Percentiles rank a stretch among this genome's conserved stretches.
Conservation (phyloP, 2,329 filamentous ascomycete species). For the Fusarium pseudoanthophilum region DNA sequence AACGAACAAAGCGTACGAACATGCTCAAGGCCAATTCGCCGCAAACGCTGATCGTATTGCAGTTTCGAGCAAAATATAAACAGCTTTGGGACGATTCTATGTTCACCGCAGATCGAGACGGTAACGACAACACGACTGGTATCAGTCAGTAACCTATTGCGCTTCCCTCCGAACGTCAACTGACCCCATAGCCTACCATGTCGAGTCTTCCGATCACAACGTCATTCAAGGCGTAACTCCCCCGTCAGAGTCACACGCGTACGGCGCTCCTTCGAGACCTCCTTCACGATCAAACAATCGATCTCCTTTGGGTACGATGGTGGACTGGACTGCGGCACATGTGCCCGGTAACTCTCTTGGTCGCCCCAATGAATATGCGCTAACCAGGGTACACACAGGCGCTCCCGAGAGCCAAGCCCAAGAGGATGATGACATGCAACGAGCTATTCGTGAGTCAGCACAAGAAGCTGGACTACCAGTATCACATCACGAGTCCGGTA, state of each 20-base stretch:
- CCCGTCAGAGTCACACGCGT: conserved; percentile 53
- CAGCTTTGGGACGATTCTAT: conserved; percentile 64
- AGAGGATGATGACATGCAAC: conserved; percentile 66
- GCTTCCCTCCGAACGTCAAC: conserved; percentile 20
- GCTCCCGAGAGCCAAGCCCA: conserved; percentile 53
- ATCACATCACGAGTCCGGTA: conserved; percentile 61
- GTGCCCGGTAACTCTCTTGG: conserved; percentile 53
- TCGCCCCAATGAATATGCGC: conserved; percentile 33
- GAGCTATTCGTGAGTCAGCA: conserved; percentile 66
- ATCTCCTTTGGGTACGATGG: conserved; percentile 65
- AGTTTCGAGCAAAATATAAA: conserved; percentile 61
- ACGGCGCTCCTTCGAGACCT: conserved; percentile 67
- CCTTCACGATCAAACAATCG: conserved; percentile 68
- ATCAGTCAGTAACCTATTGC: conserved; percentile 53
- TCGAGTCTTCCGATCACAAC: conserved; percentile 61
- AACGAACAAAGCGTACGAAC: conserved; percentile 50
- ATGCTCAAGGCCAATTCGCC: not conserved
- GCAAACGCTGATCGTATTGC: conserved; percentile 25
- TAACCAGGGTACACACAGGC: conserved; percentile 49
- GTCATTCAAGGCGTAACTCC: conserved; percentile 58
- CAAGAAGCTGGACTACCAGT: conserved; percentile 60
- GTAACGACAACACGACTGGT: conserved; percentile 53
- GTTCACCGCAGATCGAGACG: conserved; percentile 65
- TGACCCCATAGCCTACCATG: conserved; percentile 61
- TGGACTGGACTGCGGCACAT: conserved; percentile 59